A percentile compares a stretch with the other conserved stretches of the same genome.
These are phyloP conservation scores for Dispira simplex DNA, from an alignment of 192 early-diverging fungal species.

Conservation along the genomic window DNA sequence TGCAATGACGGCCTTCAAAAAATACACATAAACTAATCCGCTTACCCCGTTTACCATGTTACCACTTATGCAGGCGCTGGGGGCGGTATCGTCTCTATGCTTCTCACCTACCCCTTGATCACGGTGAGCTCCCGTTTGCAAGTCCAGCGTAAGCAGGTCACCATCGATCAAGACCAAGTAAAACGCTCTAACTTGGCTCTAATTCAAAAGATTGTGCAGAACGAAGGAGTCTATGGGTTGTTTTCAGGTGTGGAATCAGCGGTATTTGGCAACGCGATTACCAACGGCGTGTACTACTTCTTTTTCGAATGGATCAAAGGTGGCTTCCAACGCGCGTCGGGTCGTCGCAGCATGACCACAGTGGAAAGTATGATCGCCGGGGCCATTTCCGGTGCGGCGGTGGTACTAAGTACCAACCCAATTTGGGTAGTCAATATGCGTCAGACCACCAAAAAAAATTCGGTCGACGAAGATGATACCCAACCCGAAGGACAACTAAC, in stretches of 20 bases:
- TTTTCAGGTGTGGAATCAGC: slow-evolving; percentile 93
- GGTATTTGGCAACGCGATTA: slow-evolving; percentile 91
- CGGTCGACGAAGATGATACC: slow-evolving; percentile 32
- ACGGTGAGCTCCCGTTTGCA: slow-evolving; percentile 68
- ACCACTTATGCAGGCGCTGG: slow-evolving; percentile 33
- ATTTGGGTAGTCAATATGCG: slow-evolving; percentile 98
- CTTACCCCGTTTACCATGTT: no score
- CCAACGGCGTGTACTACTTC: slow-evolving; percentile 82
- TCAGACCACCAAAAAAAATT: slow-evolving; percentile 62
- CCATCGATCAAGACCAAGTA: slow-evolving; percentile 14
- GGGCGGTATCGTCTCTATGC: slow-evolving; percentile 84
- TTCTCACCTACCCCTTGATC: slow-evolving; percentile 80
- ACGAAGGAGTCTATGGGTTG: slow-evolving; percentile 77
- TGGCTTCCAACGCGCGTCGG: slow-evolving; percentile 43
- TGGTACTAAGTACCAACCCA: slow-evolving; percentile 84
- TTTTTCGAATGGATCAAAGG: slow-evolving; percentile 84
- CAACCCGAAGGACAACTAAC: slow-evolving; percentile 18
- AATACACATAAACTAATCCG: no score
- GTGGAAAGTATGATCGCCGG: slow-evolving; percentile 86
- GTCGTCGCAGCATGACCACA: slow-evolving; percentile 52
- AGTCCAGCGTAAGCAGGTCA: slow-evolving; percentile 48
- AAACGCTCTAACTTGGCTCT: slow-evolving; percentile 35
- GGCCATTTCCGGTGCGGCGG: slow-evolving; percentile 72
- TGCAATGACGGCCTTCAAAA: no score
- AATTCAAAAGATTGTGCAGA: slow-evolving; percentile 71